A percentile compares a stretch with the other conserved stretches of the same genome.
These are phyloP conservation scores for Malus hybrid DNA, from an alignment of 331 rosid species.

Conservation along the genomic window DNA sequence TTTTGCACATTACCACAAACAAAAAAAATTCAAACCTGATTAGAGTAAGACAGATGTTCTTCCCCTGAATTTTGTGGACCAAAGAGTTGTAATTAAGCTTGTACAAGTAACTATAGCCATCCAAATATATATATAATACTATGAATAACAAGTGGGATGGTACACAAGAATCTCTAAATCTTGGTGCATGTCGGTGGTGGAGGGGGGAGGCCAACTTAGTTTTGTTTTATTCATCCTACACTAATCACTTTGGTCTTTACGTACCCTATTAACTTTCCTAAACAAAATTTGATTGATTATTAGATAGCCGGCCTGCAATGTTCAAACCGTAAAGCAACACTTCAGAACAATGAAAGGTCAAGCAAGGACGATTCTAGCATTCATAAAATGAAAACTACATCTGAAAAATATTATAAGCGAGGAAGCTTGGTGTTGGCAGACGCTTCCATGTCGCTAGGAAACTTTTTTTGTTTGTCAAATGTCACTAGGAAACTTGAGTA, in stretches of 20 bases:
- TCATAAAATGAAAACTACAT: neutral
- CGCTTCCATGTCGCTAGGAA: no score
- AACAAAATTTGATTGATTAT: neutral
- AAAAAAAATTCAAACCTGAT: neutral
- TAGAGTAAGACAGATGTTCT: slow-evolving; percentile 3
- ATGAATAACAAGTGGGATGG: slow-evolving; percentile 10
- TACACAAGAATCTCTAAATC: neutral
- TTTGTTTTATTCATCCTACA: neutral
- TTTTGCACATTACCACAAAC: neutral
- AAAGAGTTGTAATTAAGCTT: neutral
- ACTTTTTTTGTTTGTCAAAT: no score
- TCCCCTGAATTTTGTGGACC: slow-evolving; percentile 1
- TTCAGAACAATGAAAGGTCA: slow-evolving; percentile 4
- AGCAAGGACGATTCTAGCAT: neutral
- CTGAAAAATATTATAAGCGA: no score
- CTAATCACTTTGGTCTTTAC: neutral
- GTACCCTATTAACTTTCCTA: neutral
- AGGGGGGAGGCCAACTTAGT: neutral
- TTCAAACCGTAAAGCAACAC: neutral
- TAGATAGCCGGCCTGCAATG: neutral
- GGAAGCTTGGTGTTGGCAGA: no score
- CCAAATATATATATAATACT: neutral
- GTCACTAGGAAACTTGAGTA: no score
- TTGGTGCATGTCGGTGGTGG: slow-evolving; percentile 11
- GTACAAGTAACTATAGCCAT: slow-evolving; percentile 1